phyloP scores from a whole-genome alignment of 2,329 filamentous ascomycete species.

The Stylonectria norvegica region DNA sequence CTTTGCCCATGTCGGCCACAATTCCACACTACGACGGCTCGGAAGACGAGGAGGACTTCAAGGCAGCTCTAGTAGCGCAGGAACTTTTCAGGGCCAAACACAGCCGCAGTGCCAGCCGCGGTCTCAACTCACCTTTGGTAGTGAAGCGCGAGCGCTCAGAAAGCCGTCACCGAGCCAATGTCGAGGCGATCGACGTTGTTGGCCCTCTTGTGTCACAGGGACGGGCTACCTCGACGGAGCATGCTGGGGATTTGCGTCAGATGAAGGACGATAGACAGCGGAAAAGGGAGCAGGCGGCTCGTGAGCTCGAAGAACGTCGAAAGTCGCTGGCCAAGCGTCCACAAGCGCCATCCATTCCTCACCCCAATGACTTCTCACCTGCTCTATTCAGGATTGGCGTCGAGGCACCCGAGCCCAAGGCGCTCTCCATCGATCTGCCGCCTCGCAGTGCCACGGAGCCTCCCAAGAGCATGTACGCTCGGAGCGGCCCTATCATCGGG shows the following conservation, averaged over 20 bases:
- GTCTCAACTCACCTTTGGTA: constrained; percentile 34
- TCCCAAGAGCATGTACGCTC: constrained; percentile 48
- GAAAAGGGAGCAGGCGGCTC: constrained; percentile 72
- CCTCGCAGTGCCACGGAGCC: constrained; percentile 65
- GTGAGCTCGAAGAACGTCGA: constrained; percentile 83
- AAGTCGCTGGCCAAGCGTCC: constrained; percentile 78
- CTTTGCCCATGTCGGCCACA: constrained; percentile 67
- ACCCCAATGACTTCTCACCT: constrained; percentile 56
- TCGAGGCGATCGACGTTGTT: constrained; percentile 31
- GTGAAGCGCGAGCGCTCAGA: constrained; percentile 37
- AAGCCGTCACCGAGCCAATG: constrained; percentile 32
- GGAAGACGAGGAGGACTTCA: constrained; percentile 64
- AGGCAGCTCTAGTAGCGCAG: constrained; percentile 49
- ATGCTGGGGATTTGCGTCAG: constrained; percentile 51
- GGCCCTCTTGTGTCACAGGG: constrained; percentile 29
- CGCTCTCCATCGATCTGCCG: constrained; percentile 43
- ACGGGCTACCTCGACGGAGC: constrained; percentile 43
- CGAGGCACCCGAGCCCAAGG: constrained; percentile 43
- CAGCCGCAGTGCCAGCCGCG: constrained; percentile 49
- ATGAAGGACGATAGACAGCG: constrained; percentile 59
- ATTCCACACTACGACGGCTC: constrained; percentile 40
- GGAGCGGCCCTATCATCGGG: constrained; percentile 58
- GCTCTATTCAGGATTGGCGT: constrained; percentile 29
- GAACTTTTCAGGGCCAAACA: constrained; percentile 56
- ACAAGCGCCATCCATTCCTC: constrained; percentile 74